Percentiles rank a stretch among this genome's conserved stretches.
These are phyloP conservation scores for Candida bentonensis DNA, from an alignment of 805 yeast species.

Conservation along the genomic window DNA sequence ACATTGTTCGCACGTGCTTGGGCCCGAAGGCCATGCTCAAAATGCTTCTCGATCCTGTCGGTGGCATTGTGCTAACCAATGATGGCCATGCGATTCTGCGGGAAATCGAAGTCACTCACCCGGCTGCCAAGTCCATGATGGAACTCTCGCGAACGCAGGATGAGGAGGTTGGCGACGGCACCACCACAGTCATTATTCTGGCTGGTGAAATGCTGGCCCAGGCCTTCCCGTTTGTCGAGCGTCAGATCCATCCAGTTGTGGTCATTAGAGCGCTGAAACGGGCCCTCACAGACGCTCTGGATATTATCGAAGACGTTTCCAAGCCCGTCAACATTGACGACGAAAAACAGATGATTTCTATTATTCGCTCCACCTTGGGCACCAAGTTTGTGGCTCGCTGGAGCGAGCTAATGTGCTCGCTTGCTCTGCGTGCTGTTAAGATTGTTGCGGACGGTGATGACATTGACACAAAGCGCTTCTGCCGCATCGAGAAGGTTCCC, in stretches of 20 bases:
- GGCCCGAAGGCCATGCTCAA: slow-evolving; percentile 99
- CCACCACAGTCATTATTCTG: slow-evolving; percentile 90
- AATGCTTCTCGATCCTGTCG: slow-evolving; percentile 92
- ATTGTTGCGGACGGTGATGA: slow-evolving; percentile 63
- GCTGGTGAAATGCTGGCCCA: slow-evolving; percentile 97
- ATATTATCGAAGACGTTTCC: slow-evolving; percentile 71
- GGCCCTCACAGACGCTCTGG: slow-evolving; percentile 82
- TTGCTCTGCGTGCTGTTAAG: slow-evolving; percentile 78
- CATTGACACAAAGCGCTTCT: slow-evolving; percentile 86
- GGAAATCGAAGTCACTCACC: slow-evolving; percentile 90
- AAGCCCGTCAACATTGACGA: slow-evolving; percentile 70
- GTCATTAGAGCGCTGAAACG: slow-evolving; percentile 87
- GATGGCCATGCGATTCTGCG: slow-evolving; percentile 98
- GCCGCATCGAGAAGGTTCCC: slow-evolving; percentile 87
- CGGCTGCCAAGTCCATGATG: slow-evolving; percentile 98
- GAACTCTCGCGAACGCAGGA: slow-evolving; percentile 95
- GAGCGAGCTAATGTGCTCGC: slow-evolving; percentile 80
- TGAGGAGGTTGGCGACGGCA: slow-evolving; percentile 98
- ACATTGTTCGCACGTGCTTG: slow-evolving; percentile 90
- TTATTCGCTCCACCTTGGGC: slow-evolving; percentile 86
- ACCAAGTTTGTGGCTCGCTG: slow-evolving; percentile 87
- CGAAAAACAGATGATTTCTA: slow-evolving; percentile 73
- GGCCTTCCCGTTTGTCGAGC: slow-evolving; percentile 81
- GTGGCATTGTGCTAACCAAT: slow-evolving; percentile 87
- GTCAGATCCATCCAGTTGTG: slow-evolving; percentile 92